Evolutionary conservation across 805 yeast genomes (phyloP).

Genomic region (Saccharomycopsis sp.): DNA sequence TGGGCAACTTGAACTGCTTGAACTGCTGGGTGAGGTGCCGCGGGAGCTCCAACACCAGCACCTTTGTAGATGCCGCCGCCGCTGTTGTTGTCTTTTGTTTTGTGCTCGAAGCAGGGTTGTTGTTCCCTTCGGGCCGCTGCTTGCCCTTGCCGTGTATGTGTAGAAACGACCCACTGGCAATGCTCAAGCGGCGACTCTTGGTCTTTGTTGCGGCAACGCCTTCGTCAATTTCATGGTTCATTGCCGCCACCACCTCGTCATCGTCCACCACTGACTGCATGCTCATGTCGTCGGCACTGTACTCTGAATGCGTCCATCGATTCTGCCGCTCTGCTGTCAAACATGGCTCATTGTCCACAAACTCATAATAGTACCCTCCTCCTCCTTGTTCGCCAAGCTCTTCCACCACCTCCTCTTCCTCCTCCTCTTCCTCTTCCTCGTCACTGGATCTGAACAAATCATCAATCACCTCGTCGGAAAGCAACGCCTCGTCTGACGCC

Average conservation of each 20-base stretch:
- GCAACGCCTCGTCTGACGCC: slow-evolving; percentile 1
- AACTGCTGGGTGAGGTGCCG: neutral
- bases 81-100: neutral
- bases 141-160: neutral
- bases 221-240: too few species aligned
- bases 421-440: neutral
- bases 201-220: neutral
- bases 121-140: neutral
- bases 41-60: slow-evolving; percentile 3
- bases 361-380: neutral
- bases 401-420: neutral
- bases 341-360: neutral
- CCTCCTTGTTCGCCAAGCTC: neutral
- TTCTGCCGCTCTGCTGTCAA: too few species aligned
- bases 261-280: neutral
- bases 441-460: slow-evolving; percentile 3
- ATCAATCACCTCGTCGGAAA: slow-evolving; percentile 7
- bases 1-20: neutral
- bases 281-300: neutral
- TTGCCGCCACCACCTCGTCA: too few species aligned
- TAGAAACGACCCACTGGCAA: neutral
- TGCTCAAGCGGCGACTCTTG: neutral
- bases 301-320: neutral
- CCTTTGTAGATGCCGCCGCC: neutral
- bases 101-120: neutral